phyloP scores from a whole-genome alignment of 306 rosid genomes.

The Castanea mollissima region DNA sequence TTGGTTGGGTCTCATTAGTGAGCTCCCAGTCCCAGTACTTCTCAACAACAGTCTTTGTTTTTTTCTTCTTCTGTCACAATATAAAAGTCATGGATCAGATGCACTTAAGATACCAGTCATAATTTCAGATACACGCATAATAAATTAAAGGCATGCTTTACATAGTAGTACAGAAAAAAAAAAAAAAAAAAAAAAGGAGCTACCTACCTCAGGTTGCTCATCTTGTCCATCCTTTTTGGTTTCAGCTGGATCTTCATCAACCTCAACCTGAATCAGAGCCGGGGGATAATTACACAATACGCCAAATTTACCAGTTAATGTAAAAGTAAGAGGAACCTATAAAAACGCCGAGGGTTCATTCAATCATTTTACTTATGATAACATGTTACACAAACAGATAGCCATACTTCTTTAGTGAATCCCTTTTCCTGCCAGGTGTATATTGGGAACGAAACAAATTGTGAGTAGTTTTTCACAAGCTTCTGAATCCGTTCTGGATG shows the following conservation, averaged over 20 bases:
- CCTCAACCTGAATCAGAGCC: constrained; percentile 67
- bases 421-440: constrained; percentile 98
- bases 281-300: neutral
- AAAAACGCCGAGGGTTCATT: neutral
- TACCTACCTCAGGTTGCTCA: constrained; percentile 68
- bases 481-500: constrained; percentile 82
- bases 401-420: constrained; percentile 72
- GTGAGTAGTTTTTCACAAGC: constrained; percentile 92
- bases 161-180: neutral
- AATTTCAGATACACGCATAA: neutral
- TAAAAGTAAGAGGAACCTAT: neutral
- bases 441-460: constrained; percentile 89
- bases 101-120: constrained; percentile 16
- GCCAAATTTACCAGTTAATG: neutral
- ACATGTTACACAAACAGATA: neutral
- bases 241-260: constrained; percentile 85
- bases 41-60: constrained; percentile 89
- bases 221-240: constrained; percentile 57
- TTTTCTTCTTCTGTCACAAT: constrained; percentile 73
- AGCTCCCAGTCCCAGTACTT: constrained; percentile 99
- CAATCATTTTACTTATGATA: neutral
- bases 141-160: neutral
- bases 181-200: neutral
- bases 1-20: constrained; percentile 86
- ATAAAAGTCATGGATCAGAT: constrained; percentile 15